Base-by-base conservation (phyloP, 2,329 filamentous ascomycete genomes). In the Juglanconis sp. region DNA sequence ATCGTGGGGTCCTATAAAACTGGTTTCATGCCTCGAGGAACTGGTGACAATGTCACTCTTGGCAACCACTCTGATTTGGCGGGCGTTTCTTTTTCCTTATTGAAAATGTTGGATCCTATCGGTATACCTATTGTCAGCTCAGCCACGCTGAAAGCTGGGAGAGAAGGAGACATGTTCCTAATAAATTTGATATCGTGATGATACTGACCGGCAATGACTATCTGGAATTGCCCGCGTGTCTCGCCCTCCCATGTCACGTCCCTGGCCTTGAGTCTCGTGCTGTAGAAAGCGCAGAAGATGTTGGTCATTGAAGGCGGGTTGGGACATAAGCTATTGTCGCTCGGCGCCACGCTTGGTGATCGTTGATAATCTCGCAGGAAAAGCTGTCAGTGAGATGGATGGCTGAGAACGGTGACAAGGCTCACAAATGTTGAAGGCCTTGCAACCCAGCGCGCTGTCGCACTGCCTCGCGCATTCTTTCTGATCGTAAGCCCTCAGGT, bases 191-290 rank as follows among this genome's bases (percentile, higher is more conserved):
- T 24, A 24, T 24, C 24, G 2, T 24, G 24, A 24, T 24, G 24
- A 13, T 8, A 58, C 59, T 55, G 8, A 52, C 55, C 59, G 5
- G 59, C 46, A 17, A 58, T 46, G 32, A 55, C 51, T 5, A 55
- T 47, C 38, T 52, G 13, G 38, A 56, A 59, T 3, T 52, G 46
- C 13, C 24, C 44, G 36, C 51, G 57, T 15, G 24, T 46, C 32
- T 61, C 55, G 36, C 59, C 55, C 10, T 24, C n/a, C 34, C 35
- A 55, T n/a, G 10, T 34, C 8, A 59, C 2, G 30, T 59, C 51
- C 30, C 13, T 30, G 8, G 32, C 3, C 15, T 38, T 35, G 7
- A 59, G 35, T 1, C 6, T 47, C n/a, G 46, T 44, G 31, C 42
- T 42, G 10, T 53, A 59, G 10, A 52, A 32, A 38, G 40, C 32